phyloP scores from a whole-genome alignment of 73 alveolate species.

The Diophrys appendiculata region DNA sequence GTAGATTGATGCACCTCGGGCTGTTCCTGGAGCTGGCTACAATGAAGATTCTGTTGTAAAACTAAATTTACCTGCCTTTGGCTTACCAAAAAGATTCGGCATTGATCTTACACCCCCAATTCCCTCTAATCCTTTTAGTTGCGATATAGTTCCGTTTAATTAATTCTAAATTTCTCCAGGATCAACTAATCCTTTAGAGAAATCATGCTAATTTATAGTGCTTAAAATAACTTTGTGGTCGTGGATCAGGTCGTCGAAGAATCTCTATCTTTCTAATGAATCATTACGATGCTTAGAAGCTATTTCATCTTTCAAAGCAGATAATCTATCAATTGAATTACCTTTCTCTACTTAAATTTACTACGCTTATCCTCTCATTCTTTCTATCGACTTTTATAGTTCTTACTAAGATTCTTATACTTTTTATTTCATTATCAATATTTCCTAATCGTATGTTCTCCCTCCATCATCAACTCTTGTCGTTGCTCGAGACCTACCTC shows the following conservation, averaged over 20 bases:
- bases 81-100: too few species aligned
- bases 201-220: too few species aligned
- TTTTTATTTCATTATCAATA: background rate
- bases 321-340: background rate
- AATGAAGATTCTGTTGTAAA: too few species aligned
- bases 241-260: background rate
- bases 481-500: background rate
- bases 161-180: too few species aligned
- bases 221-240: too few species aligned
- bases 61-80: too few species aligned
- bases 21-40: too few species aligned
- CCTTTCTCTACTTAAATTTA: background rate
- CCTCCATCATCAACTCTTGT: background rate
- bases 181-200: too few species aligned
- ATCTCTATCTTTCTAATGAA: background rate
- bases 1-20: too few species aligned
- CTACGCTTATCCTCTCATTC: background rate
- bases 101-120: too few species aligned
- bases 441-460: background rate
- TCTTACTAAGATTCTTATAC: background rate
- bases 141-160: too few species aligned
- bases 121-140: too few species aligned
- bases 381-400: background rate
- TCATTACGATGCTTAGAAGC: background rate
- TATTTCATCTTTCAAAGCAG: background rate